Evolutionary conservation across 495 filamentous ascomycete species (phyloP).

Genomic region (Sordaria brevicollis): DNA sequence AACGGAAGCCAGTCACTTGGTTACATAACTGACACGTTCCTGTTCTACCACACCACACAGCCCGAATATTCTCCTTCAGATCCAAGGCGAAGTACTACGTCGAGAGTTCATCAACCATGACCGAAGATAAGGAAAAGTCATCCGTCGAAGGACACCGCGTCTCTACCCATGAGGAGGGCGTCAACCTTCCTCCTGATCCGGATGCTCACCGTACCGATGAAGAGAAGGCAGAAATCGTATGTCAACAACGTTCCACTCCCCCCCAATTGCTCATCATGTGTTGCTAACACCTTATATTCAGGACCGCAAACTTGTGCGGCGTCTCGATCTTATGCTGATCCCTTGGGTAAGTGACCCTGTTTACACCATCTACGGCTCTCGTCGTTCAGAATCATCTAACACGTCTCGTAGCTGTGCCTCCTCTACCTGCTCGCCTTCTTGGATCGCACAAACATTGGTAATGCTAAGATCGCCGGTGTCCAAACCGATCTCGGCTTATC

Average conservation of each 20-base stretch:
- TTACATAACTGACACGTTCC: constrained; percentile 2
- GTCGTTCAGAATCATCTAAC: background rate
- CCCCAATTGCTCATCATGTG: background rate
- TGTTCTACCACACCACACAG: background rate
- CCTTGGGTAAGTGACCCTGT: constrained; percentile 46
- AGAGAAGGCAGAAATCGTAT: constrained; percentile 58
- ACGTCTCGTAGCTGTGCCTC: constrained; percentile 49
- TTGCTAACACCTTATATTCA: constrained; percentile 17
- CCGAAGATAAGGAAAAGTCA: constrained; percentile 17
- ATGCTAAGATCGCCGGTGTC: constrained; percentile 75
- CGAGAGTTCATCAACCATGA: constrained; percentile 13
- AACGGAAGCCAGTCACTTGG: background rate
- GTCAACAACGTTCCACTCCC: constrained; percentile 5
- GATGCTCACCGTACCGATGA: constrained; percentile 58
- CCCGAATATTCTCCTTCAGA: background rate
- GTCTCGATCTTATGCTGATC: constrained; percentile 59
- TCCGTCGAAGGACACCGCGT: constrained; percentile 20
- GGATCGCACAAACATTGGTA: constrained; percentile 77
- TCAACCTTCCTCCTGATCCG: constrained; percentile 38
- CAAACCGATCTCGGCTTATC: constrained; percentile 47
- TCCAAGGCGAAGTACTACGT: constrained; percentile 6
- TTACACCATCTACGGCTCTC: background rate
- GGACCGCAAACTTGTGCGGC: constrained; percentile 60
- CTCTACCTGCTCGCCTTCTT: constrained; percentile 81
- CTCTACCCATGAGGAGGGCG: constrained; percentile 15